Evolutionary conservation across 345 rosid genomes (phyloP).

Genomic region (Anastatica hierochuntica): DNA sequence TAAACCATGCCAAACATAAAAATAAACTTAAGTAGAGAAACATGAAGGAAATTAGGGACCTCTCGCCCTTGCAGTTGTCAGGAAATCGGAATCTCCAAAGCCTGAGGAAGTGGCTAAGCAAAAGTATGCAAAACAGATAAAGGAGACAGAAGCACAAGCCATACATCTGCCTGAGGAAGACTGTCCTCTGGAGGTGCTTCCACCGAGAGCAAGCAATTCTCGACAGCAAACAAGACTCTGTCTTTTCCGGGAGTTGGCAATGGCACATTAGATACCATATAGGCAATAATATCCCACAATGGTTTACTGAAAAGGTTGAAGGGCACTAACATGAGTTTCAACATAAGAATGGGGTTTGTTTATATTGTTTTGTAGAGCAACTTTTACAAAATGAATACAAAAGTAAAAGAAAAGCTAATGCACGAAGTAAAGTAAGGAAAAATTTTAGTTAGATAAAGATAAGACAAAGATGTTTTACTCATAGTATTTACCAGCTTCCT

Average conservation of each 20-base stretch:
- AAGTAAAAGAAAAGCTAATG: not conserved
- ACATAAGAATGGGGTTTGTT: not conserved
- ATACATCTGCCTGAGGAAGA: slow-evolving; percentile 93
- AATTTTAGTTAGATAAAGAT: not conserved
- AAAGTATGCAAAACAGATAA: slow-evolving; percentile 9
- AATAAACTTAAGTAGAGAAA: not conserved
- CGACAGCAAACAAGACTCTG: slow-evolving; percentile 79
- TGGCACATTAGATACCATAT: slow-evolving; percentile 74
- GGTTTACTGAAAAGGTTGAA: slow-evolving; percentile 75
- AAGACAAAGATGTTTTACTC: not conserved
- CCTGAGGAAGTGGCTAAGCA: not conserved
- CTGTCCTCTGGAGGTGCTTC: slow-evolving; percentile 93
- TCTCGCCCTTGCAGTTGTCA: not conserved
- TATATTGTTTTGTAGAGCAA: not conserved
- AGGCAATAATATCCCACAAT: slow-evolving; percentile 74
- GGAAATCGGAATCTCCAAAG: not conserved
- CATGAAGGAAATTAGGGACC: not conserved
- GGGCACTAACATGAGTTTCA: slow-evolving; percentile 25
- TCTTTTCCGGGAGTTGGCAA: slow-evolving; percentile 93
- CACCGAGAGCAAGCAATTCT: slow-evolving; percentile 70
- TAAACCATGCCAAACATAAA: slow-evolving; percentile 19
- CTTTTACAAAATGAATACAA: not conserved
- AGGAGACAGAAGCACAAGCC: slow-evolving; percentile 16
- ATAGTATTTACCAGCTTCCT: slow-evolving; percentile 66
- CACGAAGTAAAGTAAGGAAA: not conserved